These are phyloP conservation scores for Tylopilus sp. DNA, from an alignment of 1,284 basidiomycete genomes.

Conservation along the genomic window DNA sequence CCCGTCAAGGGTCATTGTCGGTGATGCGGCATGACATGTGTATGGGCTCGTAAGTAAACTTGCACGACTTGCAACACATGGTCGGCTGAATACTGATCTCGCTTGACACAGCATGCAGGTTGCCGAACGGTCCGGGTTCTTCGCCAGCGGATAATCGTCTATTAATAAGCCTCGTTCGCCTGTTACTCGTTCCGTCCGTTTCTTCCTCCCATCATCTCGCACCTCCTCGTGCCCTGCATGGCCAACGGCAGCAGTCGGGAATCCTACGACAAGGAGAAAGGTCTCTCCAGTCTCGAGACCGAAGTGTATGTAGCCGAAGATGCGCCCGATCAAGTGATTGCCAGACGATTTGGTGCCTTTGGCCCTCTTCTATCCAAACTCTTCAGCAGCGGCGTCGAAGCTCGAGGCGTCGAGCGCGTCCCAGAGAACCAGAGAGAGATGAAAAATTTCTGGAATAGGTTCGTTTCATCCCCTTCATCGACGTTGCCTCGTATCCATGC, in stretches of 20 bases:
- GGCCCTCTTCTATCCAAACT: slow-evolving; percentile 52
- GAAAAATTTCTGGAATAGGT: slow-evolving; percentile 64
- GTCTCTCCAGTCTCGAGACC: neutral
- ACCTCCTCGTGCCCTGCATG: slow-evolving; percentile 21
- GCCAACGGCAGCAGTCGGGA: neutral
- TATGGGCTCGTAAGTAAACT: no score
- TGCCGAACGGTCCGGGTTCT: neutral
- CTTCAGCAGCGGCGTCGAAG: slow-evolving; percentile 60
- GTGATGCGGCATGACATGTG: no score
- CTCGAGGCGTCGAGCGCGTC: slow-evolving; percentile 63
- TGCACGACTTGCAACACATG: no score
- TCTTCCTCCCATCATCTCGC: neutral
- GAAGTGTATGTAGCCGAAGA: slow-evolving; percentile 23
- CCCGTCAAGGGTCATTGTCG: no score
- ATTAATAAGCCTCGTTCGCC: neutral
- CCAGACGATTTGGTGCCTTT: slow-evolving; percentile 49
- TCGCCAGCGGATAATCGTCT: neutral
- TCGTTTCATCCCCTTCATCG: slow-evolving; percentile 25
- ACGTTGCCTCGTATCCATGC: neutral
- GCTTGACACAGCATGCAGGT: neutral
- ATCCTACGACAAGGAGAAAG: slow-evolving; percentile 37
- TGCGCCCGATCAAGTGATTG: slow-evolving; percentile 47
- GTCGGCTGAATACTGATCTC: neutral
- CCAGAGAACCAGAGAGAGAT: slow-evolving; percentile 59
- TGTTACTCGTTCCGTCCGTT: neutral